phyloP scores from a whole-genome alignment of 306 rosid genomes.

The Senna siamea region DNA sequence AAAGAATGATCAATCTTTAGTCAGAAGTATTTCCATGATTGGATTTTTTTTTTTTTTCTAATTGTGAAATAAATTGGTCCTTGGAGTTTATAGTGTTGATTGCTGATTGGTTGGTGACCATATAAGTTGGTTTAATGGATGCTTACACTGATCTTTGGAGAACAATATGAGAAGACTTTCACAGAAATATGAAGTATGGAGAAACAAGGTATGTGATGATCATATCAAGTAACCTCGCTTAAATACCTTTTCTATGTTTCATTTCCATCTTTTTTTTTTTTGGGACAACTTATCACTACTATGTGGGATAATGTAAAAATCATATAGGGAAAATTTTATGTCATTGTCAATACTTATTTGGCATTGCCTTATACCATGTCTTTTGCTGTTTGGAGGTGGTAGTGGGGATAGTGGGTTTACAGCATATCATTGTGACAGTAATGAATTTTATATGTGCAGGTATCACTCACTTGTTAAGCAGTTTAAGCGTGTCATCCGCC shows the following conservation, averaged over 20 bases:
- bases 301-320: background rate
- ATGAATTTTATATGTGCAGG: constrained; percentile 53
- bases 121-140: background rate
- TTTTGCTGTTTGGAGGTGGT: background rate
- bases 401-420: background rate
- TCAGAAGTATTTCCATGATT: too few relatives aligned
- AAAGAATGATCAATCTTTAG: too few relatives aligned
- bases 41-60: too few relatives aligned
- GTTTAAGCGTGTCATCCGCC: constrained; percentile 64
- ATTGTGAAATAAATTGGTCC: too few relatives aligned
- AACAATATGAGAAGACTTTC: background rate
- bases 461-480: constrained; percentile 59
- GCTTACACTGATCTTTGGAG: background rate
- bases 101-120: background rate
- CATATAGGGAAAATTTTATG: background rate
- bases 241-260: background rate
- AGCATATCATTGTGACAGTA: constrained; percentile 21
- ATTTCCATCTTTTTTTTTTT: background rate
- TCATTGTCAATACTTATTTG: too few relatives aligned
- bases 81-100: too few relatives aligned
- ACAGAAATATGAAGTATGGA: background rate
- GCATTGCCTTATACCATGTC: background rate
- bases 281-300: background rate
- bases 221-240: background rate
- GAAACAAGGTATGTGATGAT: background rate